Base-by-base conservation (phyloP, 2,329 filamentous ascomycete genomes). In the Diaporthe ampelina region DNA sequence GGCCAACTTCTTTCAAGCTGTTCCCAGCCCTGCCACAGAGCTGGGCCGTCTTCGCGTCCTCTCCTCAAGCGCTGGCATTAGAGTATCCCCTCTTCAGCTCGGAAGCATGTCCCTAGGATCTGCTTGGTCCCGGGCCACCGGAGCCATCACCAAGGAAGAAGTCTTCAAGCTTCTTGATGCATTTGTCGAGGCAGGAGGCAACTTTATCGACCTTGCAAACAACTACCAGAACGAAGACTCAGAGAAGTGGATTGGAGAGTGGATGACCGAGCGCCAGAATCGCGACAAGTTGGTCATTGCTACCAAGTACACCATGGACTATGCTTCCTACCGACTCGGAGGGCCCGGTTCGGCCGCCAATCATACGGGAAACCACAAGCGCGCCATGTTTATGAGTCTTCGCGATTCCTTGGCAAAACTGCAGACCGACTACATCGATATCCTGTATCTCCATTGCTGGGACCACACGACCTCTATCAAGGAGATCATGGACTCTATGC, bases 151-250 rank as follows among this genome's bases (percentile, higher is more conserved):
- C 82, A 86, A 89, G 80, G 90, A 94, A 79, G 85, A 89, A 65
- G 87, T 87, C 1, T 86, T 89, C 3, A 91, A 93, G 77, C 84
- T 94, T 32, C 86, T 94, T 8, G 92, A 94, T 79, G 90, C 88
- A 79, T 94, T 89, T 82, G 90, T 88, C 75, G 86, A 88, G 10
- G 87, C 91, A 35, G 91, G 65, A 77, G 81, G 73, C 0, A 94
- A 94, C 83, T 94, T 94, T 81, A 92, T 94, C 79, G 93, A 94
- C 80, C 94, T 91, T 0, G 79, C 91, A 73, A 93, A 91, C 83
- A 91, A 91, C 81, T 94, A 94, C 82, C 91, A 93, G 77, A 83
- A 85, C 73, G 86, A 85, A 74, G 87, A 93, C 80, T 90, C 89
- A 0, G 92, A 94, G 81, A 81, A 79, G 72, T 92, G 92, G 89